A percentile compares a stretch with the other conserved stretches of the same genome.
These are phyloP conservation scores for Linum trigynum DNA, from an alignment of 345 rosid genomes.

Conservation along the genomic window DNA sequence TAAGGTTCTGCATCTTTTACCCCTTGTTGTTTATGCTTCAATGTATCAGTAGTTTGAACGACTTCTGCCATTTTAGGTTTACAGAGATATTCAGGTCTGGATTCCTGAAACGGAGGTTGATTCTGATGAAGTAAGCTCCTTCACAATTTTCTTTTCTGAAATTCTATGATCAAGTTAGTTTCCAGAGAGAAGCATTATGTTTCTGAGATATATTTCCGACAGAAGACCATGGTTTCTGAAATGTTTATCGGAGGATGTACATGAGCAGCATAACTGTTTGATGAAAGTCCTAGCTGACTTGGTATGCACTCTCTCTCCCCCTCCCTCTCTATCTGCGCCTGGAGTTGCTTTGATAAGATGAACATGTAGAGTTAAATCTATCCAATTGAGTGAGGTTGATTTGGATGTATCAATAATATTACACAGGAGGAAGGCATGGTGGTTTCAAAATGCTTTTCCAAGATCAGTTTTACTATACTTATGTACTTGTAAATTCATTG, in stretches of 20 bases:
- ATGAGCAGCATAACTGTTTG: constrained; percentile 20
- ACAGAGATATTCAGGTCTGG: constrained; percentile 41
- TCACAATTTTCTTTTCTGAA: neutral
- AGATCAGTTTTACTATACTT: neutral
- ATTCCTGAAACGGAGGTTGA: constrained; percentile 19
- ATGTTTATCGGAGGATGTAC: constrained; percentile 5
- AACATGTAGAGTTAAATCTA: too few relatives aligned
- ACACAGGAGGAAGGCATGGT: too few relatives aligned
- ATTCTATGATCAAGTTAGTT: neutral
- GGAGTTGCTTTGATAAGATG: too few relatives aligned
- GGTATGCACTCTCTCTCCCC: constrained; percentile 19
- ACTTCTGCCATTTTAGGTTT: constrained; percentile 21
- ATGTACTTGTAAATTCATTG: neutral
- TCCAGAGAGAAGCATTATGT: neutral
- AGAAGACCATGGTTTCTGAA: constrained; percentile 15
- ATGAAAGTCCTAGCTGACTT: constrained; percentile 32
- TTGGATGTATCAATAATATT: too few relatives aligned
- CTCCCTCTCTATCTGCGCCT: too few relatives aligned
- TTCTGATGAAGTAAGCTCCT: constrained; percentile 14
- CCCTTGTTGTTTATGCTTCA: neutral
- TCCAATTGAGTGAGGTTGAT: too few relatives aligned
- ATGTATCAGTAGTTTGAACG: neutral
- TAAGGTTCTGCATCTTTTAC: constrained; percentile 26
- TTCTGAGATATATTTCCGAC: constrained; percentile 4
- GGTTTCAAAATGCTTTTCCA: constrained; percentile 4